Evolutionary conservation across 805 yeast genomes (phyloP), one percentile per base, ranked within the genome.

Genomic region (Brettanomyces custersianus): DNA sequence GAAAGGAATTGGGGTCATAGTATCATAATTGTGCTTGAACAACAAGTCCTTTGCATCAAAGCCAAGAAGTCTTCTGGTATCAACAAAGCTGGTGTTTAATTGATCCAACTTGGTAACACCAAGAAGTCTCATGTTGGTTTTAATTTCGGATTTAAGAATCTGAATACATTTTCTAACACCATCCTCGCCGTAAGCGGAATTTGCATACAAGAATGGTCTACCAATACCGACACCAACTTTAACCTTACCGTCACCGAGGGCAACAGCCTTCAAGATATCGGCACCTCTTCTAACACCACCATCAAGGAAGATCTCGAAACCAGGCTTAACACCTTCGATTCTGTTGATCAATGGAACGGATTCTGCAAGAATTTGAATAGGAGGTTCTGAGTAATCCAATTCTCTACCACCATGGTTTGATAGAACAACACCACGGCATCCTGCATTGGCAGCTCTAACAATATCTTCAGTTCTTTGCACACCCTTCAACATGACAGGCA

Each of bases 231-330:
- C 74, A 13, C 51, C 57, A 16, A 17, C 18, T 11, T 25, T 25
- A 11, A 25, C 28, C n/a, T 25, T 25, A 27, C 44, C 74, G 20
- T 90, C 92, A 8, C 92, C 94, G 4, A 82, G 62, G 39, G 84
- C 76, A 11, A 83, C 54, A 0, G 92, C 90, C 49, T 83, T 82
- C 34, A 82, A 46, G n/a, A 83, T 59, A 51, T 83, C 94, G 4
- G 86, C 72, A 9, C 83, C 92, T 47, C 90, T 66, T 42, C 86
- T 67, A 20, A 82, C 65, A 25, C 92, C 92, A 35, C 94, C 92
- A 50, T 83, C 92, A 20, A 83, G 54, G 51, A 63, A 81, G 7
- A 82, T 68, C 46, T 79, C 83, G 34, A 80, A 62, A 40, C 71
- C 69, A 31, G 66, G 58, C 31, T 68, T 60, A 33, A 56, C 57